These are phyloP conservation scores for Evansstolkia leycettana DNA, from an alignment of 495 filamentous ascomycete genomes.

Conservation along the genomic window DNA sequence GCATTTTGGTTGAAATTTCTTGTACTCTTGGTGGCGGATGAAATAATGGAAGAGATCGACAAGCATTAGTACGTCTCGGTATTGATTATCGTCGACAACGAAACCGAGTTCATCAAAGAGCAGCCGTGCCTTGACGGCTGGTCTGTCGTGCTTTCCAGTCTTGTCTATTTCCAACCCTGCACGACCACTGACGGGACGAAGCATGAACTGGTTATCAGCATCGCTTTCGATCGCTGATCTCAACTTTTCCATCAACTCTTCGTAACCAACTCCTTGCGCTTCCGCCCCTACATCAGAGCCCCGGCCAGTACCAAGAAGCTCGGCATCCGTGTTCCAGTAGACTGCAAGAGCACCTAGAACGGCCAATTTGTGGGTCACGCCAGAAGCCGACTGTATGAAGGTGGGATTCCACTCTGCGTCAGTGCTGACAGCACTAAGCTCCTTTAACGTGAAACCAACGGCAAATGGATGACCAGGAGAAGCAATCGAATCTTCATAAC, in stretches of 20 bases:
- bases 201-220: constrained; percentile 79
- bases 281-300: constrained; percentile 48
- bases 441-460: constrained; percentile 77
- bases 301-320: constrained; percentile 64
- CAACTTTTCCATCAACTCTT: constrained; percentile 63
- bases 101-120: constrained; percentile 94
- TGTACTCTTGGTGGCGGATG: constrained; percentile 94
- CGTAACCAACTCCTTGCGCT: constrained; percentile 53
- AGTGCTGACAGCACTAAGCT: constrained; percentile 92
- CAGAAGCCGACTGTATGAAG: constrained; percentile 76
- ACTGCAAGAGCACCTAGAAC: constrained; percentile 76
- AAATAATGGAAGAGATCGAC: constrained; percentile 97
- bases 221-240: constrained; percentile 61
- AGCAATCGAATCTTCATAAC: constrained; percentile 95
- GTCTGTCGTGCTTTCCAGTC: constrained; percentile 63
- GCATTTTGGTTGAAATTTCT: constrained; percentile 77
- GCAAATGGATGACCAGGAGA: constrained; percentile 93
- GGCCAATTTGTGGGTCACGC: constrained; percentile 82
- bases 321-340: constrained; percentile 94
- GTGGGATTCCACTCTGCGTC: constrained; percentile 88
- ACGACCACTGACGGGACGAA: constrained; percentile 87
- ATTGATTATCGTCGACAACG: constrained; percentile 90
- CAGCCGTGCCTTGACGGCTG: constrained; percentile 81
- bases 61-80: constrained; percentile 93
- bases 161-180: constrained; percentile 91